phyloP scores from a whole-genome alignment of 106 monocot species.

The Acorus calamus region DNA sequence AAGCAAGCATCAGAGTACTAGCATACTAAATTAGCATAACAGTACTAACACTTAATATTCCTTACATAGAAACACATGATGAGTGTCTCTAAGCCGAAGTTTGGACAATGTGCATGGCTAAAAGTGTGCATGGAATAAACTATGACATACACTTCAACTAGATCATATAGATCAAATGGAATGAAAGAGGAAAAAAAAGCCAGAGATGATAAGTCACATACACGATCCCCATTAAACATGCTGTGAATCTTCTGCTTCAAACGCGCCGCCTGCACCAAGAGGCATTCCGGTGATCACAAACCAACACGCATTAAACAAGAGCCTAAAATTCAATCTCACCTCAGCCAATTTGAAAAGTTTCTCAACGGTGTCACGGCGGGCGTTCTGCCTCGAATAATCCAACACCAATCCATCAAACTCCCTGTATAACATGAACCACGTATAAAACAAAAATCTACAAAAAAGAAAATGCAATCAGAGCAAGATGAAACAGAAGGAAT shows the following conservation, averaged over 20 bases:
- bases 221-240: conserved; percentile 61
- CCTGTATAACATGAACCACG: conserved; percentile 10
- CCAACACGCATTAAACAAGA: neutral
- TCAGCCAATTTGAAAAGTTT: conserved; percentile 61
- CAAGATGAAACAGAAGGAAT: neutral
- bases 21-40: too few relatives aligned
- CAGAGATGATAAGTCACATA: conserved; percentile 8
- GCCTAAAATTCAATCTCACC: conserved; percentile 9
- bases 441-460: neutral
- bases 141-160: too few relatives aligned
- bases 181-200: neutral
- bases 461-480: neutral
- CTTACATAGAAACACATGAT: too few relatives aligned
- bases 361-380: conserved; percentile 27
- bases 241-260: conserved; percentile 61
- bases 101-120: too few relatives aligned
- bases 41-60: too few relatives aligned
- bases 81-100: too few relatives aligned
- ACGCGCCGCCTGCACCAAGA: conserved; percentile 35
- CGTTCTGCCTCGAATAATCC: conserved; percentile 54
- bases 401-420: conserved; percentile 48
- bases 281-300: neutral
- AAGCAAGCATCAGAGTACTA: too few relatives aligned
- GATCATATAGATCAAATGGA: too few relatives aligned
- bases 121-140: too few relatives aligned